Evolutionary conservation across 208 protist genomes (phyloP), one percentile per base, ranked within the genome.

Genomic region (Trypanosoma conorhini): DNA sequence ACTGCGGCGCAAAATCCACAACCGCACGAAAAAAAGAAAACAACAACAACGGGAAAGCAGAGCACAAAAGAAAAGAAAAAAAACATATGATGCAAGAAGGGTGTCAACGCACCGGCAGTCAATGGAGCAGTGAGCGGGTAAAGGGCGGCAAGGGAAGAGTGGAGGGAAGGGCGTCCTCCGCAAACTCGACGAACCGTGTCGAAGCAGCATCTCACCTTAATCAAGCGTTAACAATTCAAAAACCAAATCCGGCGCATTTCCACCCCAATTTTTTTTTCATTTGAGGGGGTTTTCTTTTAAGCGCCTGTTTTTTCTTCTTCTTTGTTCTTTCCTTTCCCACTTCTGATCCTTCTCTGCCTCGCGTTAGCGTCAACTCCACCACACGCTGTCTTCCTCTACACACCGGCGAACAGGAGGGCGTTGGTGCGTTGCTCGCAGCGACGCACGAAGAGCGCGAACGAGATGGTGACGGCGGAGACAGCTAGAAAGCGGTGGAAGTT

Each of bases 401-500:
- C 55, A 59, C 50, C 82, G 17, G 67, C 72, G 4, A 92, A 55
- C 30, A 95, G 59, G 44, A 91, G 70, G 10, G 62, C 50, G 67
- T 86, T 81, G n/a, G 88, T 85, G 30, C 74, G 79, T 46, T 76
- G 65, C 64, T 95, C 90, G 60, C 83, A 92, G 75, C 87, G 76
- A 50, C 87, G 85, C 33, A 95, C 77, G 13, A 74, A 70, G 13
- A 89, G 54, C 1, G 87, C 67, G 26, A 95, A 57, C 24, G 61
- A 80, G 15, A 87, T 71, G 28, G 83, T 77, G 38, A 74, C 58
- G 50, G 79, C 76, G 0, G 84, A 79, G 54, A 90, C 72, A 42
- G 75, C 61, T 21, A 92, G 31, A 58, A 95, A 89, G 46, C 78
- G 81, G 66, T 79, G 84, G n/a, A 95, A 83, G 46, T 91, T 91